Base-by-base conservation (phyloP, 106 monocot genomes). In the Apostasia ramifera region DNA sequence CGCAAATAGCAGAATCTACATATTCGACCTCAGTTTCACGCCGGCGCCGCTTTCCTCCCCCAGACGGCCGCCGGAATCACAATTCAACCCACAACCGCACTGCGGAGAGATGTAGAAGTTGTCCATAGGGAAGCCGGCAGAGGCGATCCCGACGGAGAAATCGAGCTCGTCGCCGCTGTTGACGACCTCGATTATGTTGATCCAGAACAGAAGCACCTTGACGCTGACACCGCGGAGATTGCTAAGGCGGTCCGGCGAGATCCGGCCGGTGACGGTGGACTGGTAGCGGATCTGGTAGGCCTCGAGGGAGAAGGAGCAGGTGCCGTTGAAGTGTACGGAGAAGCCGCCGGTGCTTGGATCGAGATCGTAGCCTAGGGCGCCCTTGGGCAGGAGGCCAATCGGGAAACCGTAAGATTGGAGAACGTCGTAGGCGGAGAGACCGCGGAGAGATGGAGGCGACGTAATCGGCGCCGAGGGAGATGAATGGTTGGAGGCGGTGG, bases 141-240 rank as follows among this genome's bases (percentile, higher is more conserved):
- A 79, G 10, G 76, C 73, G 52, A 84, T 84, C 67, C 88, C 84
- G 12, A 84, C 88, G 1, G 81, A 84, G 73, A 88, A 82, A 39
- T 77, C 70, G 42, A 88, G 79, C 6, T 71, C 12, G 47, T 74
- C 84, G 42, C 63, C 88, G 62, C 38, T 5, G 50, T 76, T 57
- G 1, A 41, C 41, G 47, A 88, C 81, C 69, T 88, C 84, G 55
- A 82, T 59, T 37, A 82, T 82, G 70, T 67, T 79, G 49, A 88
- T 8, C 82, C 84, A 89, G 43, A 85, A 52, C 5, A 89, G 55
- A 14, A 89, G 63, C 6, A 89, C 47, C 73, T 85, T 85, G 50
- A 89, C 82, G 68, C 74, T 74, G 71, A 89, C 76, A 4, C 89
- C 89, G 4, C 37, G 63, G 59, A 85, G 77, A 9, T 77, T 59